A percentile compares a stretch with the other conserved stretches of the same genome.
phyloP scores from a whole-genome alignment of 2,329 filamentous ascomycete species.

The Aspergillus felis region DNA sequence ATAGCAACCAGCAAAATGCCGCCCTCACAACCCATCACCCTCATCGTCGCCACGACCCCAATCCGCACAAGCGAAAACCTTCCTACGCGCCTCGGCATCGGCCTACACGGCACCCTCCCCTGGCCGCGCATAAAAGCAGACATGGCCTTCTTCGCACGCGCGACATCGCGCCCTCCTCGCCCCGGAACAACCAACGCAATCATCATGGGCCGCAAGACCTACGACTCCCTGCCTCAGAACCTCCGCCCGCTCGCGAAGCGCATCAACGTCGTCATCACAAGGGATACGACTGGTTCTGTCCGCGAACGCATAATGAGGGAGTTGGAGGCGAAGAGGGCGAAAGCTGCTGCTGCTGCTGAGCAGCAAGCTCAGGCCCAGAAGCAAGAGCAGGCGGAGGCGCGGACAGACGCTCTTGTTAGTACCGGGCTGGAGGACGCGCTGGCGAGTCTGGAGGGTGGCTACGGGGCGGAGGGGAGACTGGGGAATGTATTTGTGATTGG shows the following conservation, averaged over 20 bases:
- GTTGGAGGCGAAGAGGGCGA: slow-evolving; percentile 26
- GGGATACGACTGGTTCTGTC: slow-evolving; percentile 31
- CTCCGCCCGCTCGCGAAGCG: slow-evolving; percentile 77
- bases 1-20: slow-evolving; percentile 17
- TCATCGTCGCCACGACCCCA: slow-evolving; percentile 82
- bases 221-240: slow-evolving; percentile 77
- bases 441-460: slow-evolving; percentile 29
- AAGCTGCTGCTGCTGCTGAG: slow-evolving; percentile 8
- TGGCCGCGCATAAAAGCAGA: slow-evolving; percentile 87
- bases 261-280: slow-evolving; percentile 75
- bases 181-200: slow-evolving; percentile 60
- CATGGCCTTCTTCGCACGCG: slow-evolving; percentile 91
- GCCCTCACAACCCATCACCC: slow-evolving; percentile 60
- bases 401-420: slow-evolving; percentile 48
- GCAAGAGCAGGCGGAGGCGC: slow-evolving; percentile 10
- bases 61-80: slow-evolving; percentile 69
- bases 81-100: slow-evolving; percentile 78
- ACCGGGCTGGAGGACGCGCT: slow-evolving; percentile 58
- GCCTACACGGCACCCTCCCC: slow-evolving; percentile 70
- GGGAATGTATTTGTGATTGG: slow-evolving; percentile 80
- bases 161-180: slow-evolving; percentile 62
- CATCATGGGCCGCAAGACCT: slow-evolving; percentile 97
- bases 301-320: slow-evolving; percentile 31
- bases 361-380: slow-evolving; percentile 6
- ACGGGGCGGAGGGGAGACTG: slow-evolving; percentile 29